Evolutionary conservation across 2,329 filamentous ascomycete species (phyloP).

Genomic region (Epichloe gansuensis): DNA sequence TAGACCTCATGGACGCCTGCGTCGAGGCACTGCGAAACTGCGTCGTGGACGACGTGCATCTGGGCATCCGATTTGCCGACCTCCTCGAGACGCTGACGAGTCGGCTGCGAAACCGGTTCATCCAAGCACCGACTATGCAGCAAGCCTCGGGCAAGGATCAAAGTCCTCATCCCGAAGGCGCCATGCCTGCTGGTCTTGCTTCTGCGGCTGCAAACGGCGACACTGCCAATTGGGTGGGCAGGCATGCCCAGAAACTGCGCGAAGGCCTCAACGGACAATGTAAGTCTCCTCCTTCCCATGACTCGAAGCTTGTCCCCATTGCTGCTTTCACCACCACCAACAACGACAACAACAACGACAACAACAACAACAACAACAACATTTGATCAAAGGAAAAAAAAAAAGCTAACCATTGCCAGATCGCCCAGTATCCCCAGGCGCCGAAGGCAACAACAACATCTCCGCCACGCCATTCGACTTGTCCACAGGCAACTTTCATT

Average conservation of each 20-base stretch:
- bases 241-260: conserved; percentile 27
- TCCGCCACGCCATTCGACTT: conserved; percentile 53
- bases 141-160: conserved; percentile 28
- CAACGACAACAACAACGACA: too few relatives aligned
- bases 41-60: conserved; percentile 74
- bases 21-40: conserved; percentile 64
- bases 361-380: too few relatives aligned
- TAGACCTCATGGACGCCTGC: conserved; percentile 62
- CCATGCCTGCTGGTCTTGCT: conserved; percentile 5
- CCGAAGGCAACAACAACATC: conserved; percentile 40
- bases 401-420: conserved; percentile 14
- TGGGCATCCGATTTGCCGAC: conserved; percentile 75
- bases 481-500: conserved; percentile 41
- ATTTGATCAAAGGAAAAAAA: neutral
- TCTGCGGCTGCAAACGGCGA: conserved; percentile 11
- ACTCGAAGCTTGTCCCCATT: neutral
- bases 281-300: conserved; percentile 10
- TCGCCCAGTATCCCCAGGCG: conserved; percentile 20
- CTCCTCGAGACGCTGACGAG: conserved; percentile 69
- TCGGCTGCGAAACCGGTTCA: conserved; percentile 62
- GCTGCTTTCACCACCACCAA: neutral
- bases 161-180: conserved; percentile 26
- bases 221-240: conserved; percentile 20
- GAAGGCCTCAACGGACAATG: conserved; percentile 28
- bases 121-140: conserved; percentile 44